Conservation (phyloP, 73 alveolate genomes). For the Blepharisma japonicum region DNA sequence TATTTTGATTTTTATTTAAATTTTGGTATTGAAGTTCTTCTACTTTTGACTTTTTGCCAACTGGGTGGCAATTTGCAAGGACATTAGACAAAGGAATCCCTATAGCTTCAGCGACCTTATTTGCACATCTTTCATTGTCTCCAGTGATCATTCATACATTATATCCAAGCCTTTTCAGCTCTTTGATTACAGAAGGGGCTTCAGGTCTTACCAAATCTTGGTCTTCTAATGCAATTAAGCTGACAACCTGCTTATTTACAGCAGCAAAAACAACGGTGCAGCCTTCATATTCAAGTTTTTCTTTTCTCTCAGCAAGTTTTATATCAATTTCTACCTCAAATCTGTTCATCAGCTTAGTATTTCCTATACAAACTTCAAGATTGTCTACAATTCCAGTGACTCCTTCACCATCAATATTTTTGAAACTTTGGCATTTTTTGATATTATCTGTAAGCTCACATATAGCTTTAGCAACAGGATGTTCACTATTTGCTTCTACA, state of each 20-base stretch:
- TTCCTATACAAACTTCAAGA: constrained; percentile 38
- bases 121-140: constrained; percentile 71
- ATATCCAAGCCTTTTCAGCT: constrained; percentile 44
- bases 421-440: constrained; percentile 35
- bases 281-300: constrained; percentile 60
- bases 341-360: constrained; percentile 38
- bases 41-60: constrained; percentile 50
- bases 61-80: constrained; percentile 69
- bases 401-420: constrained; percentile 71
- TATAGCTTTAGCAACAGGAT: constrained; percentile 73
- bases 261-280: constrained; percentile 53
- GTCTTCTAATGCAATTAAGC: constrained; percentile 57
- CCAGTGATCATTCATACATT: constrained; percentile 80
- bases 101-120: constrained; percentile 55
- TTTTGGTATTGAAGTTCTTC: not conserved
- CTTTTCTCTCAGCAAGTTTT: constrained; percentile 28
- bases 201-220: constrained; percentile 50
- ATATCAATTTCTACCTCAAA: constrained; percentile 16
- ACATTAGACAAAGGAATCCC: constrained; percentile 55
- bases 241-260: constrained; percentile 42
- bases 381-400: constrained; percentile 35
- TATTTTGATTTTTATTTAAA: too few species aligned
- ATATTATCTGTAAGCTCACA: constrained; percentile 18
- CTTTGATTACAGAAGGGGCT: constrained; percentile 41
- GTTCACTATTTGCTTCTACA: constrained; percentile 53